Evolutionary conservation across 2,329 filamentous ascomycete species (phyloP).

Genomic region (Orbilia javanica): DNA sequence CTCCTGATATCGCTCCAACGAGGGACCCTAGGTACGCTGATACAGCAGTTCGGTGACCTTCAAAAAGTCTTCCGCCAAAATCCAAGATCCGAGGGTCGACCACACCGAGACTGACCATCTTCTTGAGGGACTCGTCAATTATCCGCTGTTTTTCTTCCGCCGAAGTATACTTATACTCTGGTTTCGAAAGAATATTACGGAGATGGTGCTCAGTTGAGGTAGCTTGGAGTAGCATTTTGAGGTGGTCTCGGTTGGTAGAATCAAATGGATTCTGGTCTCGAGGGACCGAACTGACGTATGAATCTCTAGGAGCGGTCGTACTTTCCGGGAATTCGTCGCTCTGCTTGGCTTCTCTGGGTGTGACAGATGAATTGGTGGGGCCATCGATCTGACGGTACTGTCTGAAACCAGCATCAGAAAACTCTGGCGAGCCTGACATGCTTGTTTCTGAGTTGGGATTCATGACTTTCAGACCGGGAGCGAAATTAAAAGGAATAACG

Average conservation of each 20-base stretch:
- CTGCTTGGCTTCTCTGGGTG: neutral
- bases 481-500: neutral
- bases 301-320: neutral
- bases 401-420: neutral
- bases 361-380: neutral
- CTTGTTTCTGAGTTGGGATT: neutral
- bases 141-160: conserved; percentile 43
- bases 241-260: conserved; percentile 30
- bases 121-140: conserved; percentile 32
- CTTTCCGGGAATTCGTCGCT: neutral
- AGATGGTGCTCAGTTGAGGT: conserved; percentile 50
- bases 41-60: conserved; percentile 40
- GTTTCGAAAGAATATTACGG: conserved; percentile 29
- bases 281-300: conserved; percentile 8
- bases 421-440: neutral
- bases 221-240: conserved; percentile 50
- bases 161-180: conserved; percentile 36
- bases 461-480: neutral
- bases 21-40: conserved; percentile 39
- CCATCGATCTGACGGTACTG: conserved; percentile 1
- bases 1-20: conserved; percentile 44
- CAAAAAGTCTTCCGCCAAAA: conserved; percentile 34
- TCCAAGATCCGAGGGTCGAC: conserved; percentile 43
- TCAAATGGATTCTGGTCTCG: conserved; percentile 28
- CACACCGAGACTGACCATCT: conserved; percentile 41